These are phyloP conservation scores for Rhizomucor pusillus DNA, from an alignment of 371 early-diverging fungal genomes.

Conservation along the genomic window DNA sequence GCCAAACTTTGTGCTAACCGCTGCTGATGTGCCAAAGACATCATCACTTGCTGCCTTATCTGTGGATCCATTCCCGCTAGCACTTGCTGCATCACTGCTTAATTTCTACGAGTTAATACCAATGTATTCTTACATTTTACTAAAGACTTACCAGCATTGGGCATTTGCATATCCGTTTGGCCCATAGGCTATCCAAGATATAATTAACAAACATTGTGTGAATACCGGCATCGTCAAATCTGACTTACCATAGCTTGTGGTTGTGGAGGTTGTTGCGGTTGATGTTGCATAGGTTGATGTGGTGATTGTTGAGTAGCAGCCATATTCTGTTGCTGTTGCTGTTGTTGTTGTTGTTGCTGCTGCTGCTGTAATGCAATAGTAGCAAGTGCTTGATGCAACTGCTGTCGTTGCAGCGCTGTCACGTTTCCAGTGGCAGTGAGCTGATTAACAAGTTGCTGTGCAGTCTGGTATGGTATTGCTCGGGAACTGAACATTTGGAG, in stretches of 20 bases:
- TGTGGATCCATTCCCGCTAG: conserved; percentile 37
- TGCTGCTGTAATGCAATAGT: conserved; percentile 8
- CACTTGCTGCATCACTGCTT: conserved; percentile 16
- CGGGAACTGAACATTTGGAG: conserved; percentile 21
- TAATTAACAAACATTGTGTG: not conserved
- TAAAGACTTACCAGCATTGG: conserved; percentile 14
- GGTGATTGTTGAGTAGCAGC: conserved; percentile 12
- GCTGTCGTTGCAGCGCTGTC: conserved; percentile 3
- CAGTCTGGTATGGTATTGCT: conserved; percentile 1
- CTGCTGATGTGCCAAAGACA: conserved; percentile 31
- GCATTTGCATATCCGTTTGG: conserved; percentile 1
- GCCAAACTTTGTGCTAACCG: conserved; percentile 25
- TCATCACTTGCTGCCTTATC: conserved; percentile 41
- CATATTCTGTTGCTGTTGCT: conserved; percentile 7
- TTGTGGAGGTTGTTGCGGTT: conserved; percentile 6
- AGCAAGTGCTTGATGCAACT: conserved; percentile 8
- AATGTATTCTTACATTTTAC: not conserved
- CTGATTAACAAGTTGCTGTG: not conserved
- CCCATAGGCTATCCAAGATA: not conserved
- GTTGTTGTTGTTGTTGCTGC: conserved; percentile 13
- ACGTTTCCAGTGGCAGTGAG: not conserved
- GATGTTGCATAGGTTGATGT: conserved; percentile 12
- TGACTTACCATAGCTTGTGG: not conserved
- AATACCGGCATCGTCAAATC: too few relatives aligned
- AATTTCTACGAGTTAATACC: not conserved